These are phyloP conservation scores for Wickerhamiella kazuoi DNA, from an alignment of 805 yeast genomes.

Conservation along the genomic window DNA sequence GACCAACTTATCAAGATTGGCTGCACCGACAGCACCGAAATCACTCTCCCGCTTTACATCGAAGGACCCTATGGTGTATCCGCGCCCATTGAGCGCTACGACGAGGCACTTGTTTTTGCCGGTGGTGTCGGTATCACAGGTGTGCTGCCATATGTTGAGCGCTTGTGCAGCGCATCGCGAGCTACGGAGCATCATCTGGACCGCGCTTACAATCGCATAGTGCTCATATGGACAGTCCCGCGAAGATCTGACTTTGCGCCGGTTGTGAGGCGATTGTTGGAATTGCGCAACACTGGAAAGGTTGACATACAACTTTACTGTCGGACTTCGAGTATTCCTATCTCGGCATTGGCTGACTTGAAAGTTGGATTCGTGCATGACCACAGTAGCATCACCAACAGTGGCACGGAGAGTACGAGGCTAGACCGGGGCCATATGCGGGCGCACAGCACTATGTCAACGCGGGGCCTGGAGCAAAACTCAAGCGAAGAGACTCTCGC, in stretches of 20 bases:
- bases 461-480: neutral
- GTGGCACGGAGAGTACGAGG: neutral
- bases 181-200: conserved; percentile 5
- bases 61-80: conserved; percentile 48
- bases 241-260: conserved; percentile 19
- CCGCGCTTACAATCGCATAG: conserved; percentile 5
- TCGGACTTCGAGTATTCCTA: neutral
- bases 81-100: conserved; percentile 31
- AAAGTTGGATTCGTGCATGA: conserved; percentile 1
- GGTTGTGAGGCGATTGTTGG: conserved; percentile 8
- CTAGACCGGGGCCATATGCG: neutral
- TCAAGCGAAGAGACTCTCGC: neutral
- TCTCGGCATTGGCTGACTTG: neutral
- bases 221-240: conserved; percentile 12
- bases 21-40: conserved; percentile 20
- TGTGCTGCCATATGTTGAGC: conserved; percentile 29
- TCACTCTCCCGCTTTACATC: conserved; percentile 27
- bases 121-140: conserved; percentile 56
- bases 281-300: conserved; percentile 7
- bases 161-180: conserved; percentile 12
- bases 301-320: conserved; percentile 10
- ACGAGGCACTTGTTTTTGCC: conserved; percentile 33
- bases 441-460: neutral
- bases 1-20: conserved; percentile 19
- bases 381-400: neutral